Base-by-base conservation (phyloP, 2,329 filamentous ascomycete genomes). In the Hortaea werneckii region DNA sequence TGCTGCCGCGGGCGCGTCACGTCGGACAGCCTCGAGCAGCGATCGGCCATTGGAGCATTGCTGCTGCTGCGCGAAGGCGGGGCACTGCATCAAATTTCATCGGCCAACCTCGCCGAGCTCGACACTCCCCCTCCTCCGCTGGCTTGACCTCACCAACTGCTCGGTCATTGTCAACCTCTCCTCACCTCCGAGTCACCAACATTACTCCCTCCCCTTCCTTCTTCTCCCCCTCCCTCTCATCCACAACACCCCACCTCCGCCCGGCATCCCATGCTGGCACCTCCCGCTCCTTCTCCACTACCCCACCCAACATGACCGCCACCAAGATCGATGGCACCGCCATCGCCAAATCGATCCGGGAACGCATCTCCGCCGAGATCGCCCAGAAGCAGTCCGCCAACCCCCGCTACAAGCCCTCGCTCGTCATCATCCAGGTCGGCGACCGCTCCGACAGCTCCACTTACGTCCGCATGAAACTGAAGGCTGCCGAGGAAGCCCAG, bases 391-490 rank as follows among this genome's bases (percentile, higher is more conserved):
- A 95, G 68, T 77, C 79, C 69, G 68, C 74, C 50, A 95, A 95
- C 65, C 85, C 90, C 37, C 78, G 88, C 58, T 98, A 88, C 74
- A 82, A 83, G 70, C 92, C 92, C 43, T 85, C 79, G 54, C 76
- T 98, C 65, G 92, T 88, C 66, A 98, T 98, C 66, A 83, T 98
- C 55, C 92, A 98, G 79, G 92, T 98, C 57, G 92, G 89, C 64
- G 85, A 89, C 66, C 82, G 92, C 59, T 87, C 86, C 55, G 92
- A 98, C 71, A 94, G 76, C 64, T 62, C 83, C 62, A 96, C 90
- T 43, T 98, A 98, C 85, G 90, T 98, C 69, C 89, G 89, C 71
- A 98, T 98, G 92, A 98, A 98, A 75, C 73, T 95, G 62, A 98
- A 95, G 77, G 92, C 92, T 55, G 92, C 92, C 48, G 75, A 86